Percentiles rank a stretch among this genome's conserved stretches.
These are phyloP conservation scores for Diaporthe vaccinii DNA, from an alignment of 2,329 filamentous ascomycete genomes.

Conservation along the genomic window DNA sequence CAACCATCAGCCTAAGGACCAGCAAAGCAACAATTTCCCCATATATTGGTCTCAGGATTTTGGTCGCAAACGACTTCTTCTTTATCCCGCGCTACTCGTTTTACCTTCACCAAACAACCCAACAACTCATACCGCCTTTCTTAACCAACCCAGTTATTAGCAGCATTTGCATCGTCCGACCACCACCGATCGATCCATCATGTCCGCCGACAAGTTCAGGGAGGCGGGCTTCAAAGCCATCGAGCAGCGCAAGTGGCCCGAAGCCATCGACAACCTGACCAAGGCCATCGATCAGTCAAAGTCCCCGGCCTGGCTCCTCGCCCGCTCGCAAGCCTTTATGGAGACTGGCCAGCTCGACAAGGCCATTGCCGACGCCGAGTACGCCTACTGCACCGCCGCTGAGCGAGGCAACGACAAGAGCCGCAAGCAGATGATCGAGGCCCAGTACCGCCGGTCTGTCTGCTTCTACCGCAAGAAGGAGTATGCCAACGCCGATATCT, in stretches of 20 bases:
- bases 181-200: slow-evolving; percentile 46
- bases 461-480: slow-evolving; percentile 77
- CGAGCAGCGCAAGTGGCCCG: slow-evolving; percentile 71
- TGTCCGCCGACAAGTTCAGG: slow-evolving; percentile 67
- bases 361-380: slow-evolving; percentile 79
- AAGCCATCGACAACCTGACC: slow-evolving; percentile 78
- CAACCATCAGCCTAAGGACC: background rate
- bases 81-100: rapidly evolving
- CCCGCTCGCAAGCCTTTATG: slow-evolving; percentile 84
- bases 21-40: background rate
- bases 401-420: slow-evolving; percentile 72
- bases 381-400: slow-evolving; percentile 71
- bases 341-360: slow-evolving; percentile 71
- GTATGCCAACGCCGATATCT: slow-evolving; percentile 81
- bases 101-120: background rate
- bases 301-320: slow-evolving; percentile 84
- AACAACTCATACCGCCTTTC: too few relatives aligned
- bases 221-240: slow-evolving; percentile 76
- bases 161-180: background rate
- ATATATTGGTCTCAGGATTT: background rate
- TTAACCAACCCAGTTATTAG: background rate
- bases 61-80: background rate
- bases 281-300: slow-evolving; percentile 74
- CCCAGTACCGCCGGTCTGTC: slow-evolving; percentile 84
- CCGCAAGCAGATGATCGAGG: slow-evolving; percentile 81